Evolutionary conservation across 2,329 filamentous ascomycete species (phyloP), one percentile per base, ranked within the genome.

Genomic region (Beauveria asiatica): DNA sequence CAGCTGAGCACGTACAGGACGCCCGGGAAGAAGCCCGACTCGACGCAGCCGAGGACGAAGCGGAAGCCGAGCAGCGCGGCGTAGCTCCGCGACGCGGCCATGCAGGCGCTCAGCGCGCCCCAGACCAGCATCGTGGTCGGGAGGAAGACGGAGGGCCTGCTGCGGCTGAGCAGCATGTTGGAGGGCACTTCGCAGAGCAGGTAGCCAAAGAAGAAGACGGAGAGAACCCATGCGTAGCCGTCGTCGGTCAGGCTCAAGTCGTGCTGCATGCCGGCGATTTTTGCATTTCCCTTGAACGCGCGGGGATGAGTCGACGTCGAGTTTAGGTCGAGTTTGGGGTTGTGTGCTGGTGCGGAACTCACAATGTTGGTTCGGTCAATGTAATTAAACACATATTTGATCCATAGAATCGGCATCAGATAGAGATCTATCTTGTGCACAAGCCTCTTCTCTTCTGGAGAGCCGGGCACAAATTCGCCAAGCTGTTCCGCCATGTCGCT

Each of bases 301-400:
- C 33, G 89, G 87, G 6, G 85, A 46, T 23, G 44, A 25, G 76
- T 86, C 85, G 89, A n/a, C 72, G 33, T 73, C 73, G 0, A 87
- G 73, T 13, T 74, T 2, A 23, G 3, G 23, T 27, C 25, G 25
- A 27, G 7, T 7, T 7, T 27, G 8, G 13, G 8, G 17, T 21
- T n/a, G 5, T 21, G 30, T 1, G 17, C 17, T 27, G n/a, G 3
- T 27, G 33, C 13, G 33, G 6, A 50, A 60, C 65, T 60, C 49
- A 68, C 68, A 45, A 70, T 70, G 53, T 70, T 70, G 13, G 66
- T 68, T 10, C 69, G 62, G 53, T 70, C 68, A 25, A 70, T 64
- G 60, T 70, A 70, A 8, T 68, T 68, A 37, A 70, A 62, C 5
- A 70, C 67, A 46, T 70, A 70, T 42, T 85, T 78, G 67, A 76